These are phyloP conservation scores for Kodamaea lidongshanica DNA, from an alignment of 805 yeast species.

Conservation along the genomic window DNA sequence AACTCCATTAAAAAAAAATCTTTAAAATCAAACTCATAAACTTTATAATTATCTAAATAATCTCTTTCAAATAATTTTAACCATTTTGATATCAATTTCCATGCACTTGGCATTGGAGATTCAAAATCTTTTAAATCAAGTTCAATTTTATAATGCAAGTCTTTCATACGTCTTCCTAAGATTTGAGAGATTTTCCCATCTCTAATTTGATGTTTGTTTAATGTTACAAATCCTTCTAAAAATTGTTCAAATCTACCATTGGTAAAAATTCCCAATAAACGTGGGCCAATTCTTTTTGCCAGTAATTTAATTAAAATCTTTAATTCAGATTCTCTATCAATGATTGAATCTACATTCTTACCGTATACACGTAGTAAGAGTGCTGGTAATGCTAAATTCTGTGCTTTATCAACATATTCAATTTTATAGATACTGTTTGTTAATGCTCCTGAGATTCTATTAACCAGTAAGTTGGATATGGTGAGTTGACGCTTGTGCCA, in stretches of 20 bases:
- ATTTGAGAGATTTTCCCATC: conserved; percentile 70
- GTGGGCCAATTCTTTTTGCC: conserved; percentile 77
- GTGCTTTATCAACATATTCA: conserved; percentile 41
- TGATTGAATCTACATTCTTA: conserved; percentile 74
- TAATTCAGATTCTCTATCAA: conserved; percentile 81
- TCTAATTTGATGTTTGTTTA: conserved; percentile 67
- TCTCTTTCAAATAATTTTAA: conserved; percentile 36
- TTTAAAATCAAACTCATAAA: conserved; percentile 27
- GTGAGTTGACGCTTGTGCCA: conserved; percentile 61
- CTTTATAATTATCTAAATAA: conserved; percentile 32
- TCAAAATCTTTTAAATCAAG: conserved; percentile 51
- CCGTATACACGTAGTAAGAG: conserved; percentile 82
- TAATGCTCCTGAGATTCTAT: conserved; percentile 83
- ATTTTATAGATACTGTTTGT: conserved; percentile 85
- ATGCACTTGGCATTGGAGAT: conserved; percentile 55
- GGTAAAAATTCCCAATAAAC: conserved; percentile 77
- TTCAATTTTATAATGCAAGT: conserved; percentile 75
- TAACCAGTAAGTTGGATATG: conserved; percentile 41
- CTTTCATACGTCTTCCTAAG: conserved; percentile 95
- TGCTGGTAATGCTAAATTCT: conserved; percentile 42
- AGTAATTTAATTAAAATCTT: conserved; percentile 68
- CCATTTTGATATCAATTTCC: conserved; percentile 76
- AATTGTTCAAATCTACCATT: conserved; percentile 96
- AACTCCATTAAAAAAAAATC: conserved; percentile 43
- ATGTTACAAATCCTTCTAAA: conserved; percentile 72